Percentiles rank a stretch among this genome's conserved stretches.
Evolutionary conservation across 2,329 filamentous ascomycete genomes (phyloP).

Genomic region (Diatrype stigma): DNA sequence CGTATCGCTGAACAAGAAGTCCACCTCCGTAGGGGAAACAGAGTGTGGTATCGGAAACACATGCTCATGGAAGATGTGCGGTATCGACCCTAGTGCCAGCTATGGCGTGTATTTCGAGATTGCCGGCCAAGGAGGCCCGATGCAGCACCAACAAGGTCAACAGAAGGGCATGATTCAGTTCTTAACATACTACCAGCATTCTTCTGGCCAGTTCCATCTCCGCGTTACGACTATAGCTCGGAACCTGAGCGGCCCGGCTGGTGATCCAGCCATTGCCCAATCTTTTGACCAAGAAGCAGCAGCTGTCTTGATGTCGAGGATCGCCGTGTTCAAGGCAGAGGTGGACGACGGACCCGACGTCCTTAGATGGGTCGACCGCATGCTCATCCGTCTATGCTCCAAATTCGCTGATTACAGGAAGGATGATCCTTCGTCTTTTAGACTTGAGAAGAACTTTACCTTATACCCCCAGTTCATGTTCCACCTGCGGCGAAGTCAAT

Average conservation of each 20-base stretch:
- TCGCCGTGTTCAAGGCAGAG: slow-evolving; percentile 97
- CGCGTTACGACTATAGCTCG: slow-evolving; percentile 91
- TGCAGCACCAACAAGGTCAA: slow-evolving; percentile 78
- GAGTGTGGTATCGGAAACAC: slow-evolving; percentile 98
- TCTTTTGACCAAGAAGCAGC: slow-evolving; percentile 98
- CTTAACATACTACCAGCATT: slow-evolving; percentile 97
- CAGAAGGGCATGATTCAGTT: slow-evolving; percentile 98
- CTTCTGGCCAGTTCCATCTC: slow-evolving; percentile 91
- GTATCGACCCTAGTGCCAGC: slow-evolving; percentile 88
- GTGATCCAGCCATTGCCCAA: slow-evolving; percentile 90
- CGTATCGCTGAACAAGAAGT: slow-evolving; percentile 97
- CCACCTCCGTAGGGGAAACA: slow-evolving; percentile 91
- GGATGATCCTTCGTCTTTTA: slow-evolving; percentile 95
- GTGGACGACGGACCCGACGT: slow-evolving; percentile 99
- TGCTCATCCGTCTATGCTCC: slow-evolving; percentile 95
- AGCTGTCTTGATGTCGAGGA: slow-evolving; percentile 97
- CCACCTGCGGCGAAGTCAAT: slow-evolving; percentile 93
- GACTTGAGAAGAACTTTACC: slow-evolving; percentile 97
- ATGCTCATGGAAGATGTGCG: slow-evolving; percentile 99
- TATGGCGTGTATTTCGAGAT: slow-evolving; percentile 99
- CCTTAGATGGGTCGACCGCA: slow-evolving; percentile 94
- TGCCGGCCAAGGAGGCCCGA: slow-evolving; percentile 83
- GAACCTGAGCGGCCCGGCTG: slow-evolving; percentile 86
- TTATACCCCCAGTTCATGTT: slow-evolving; percentile 99
- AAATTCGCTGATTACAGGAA: slow-evolving; percentile 97